Evolutionary conservation across 257 asterid species (phyloP).

Genomic region (Solanum corneliomulleri): DNA sequence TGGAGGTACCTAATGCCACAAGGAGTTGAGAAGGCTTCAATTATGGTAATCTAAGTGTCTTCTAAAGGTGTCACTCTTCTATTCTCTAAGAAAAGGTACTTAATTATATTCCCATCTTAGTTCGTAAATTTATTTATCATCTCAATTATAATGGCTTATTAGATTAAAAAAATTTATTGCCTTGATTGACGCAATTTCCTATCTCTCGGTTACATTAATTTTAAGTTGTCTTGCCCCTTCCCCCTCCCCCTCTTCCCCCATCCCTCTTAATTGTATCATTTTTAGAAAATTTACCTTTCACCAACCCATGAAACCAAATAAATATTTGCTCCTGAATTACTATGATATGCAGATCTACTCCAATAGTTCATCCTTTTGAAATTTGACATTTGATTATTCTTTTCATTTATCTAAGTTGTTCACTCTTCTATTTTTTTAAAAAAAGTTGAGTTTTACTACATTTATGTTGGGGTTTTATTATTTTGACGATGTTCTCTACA

Average conservation of each 20-base stretch:
- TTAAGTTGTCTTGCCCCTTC: not conserved
- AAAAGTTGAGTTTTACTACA: no score
- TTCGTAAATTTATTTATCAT: not conserved
- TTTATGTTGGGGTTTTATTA: no score
- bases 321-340: not conserved
- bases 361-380: not conserved
- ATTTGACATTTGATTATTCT: not conserved
- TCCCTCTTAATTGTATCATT: not conserved
- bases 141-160: not conserved
- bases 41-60: not conserved
- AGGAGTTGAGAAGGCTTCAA: not conserved
- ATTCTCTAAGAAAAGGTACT: not conserved
- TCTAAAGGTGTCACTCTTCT: not conserved
- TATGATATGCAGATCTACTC: not conserved
- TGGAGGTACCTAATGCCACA: not conserved
- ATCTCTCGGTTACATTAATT: no score
- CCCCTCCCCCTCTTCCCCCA: not conserved
- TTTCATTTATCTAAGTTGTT: not conserved
- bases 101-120: not conserved
- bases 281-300: not conserved
- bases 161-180: not conserved
- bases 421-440: not conserved
- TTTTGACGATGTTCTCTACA: not conserved
- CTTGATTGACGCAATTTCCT: not conserved
- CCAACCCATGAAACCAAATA: not conserved